Evolutionary conservation across 1,284 basidiomycete species (phyloP).

Genomic region (Cystobasidium pallidum): DNA sequence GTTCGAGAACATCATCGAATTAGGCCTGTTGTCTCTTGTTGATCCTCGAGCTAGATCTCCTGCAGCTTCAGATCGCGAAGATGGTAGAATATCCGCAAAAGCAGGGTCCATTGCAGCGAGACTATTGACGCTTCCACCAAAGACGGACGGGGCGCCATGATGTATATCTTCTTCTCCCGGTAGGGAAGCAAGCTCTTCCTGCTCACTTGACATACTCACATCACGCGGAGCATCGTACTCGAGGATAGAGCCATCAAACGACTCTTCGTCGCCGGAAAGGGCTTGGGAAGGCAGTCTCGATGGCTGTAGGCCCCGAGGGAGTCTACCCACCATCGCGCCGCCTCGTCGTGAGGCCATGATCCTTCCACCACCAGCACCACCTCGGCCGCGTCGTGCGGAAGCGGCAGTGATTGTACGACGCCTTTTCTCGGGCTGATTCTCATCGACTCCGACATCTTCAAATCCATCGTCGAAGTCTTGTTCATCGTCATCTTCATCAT

Average conservation of each 20-base stretch:
- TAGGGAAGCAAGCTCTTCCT: conserved; percentile 41
- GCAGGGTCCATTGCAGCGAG: conserved; percentile 81
- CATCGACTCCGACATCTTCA: conserved; percentile 43
- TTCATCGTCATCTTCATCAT: conserved; percentile 45
- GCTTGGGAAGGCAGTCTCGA: conserved; percentile 38
- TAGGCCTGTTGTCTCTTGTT: conserved; percentile 37
- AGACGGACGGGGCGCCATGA: conserved; percentile 1
- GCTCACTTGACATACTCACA: conserved; percentile 31
- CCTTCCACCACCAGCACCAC: too few species aligned
- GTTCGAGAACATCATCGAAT: conserved; percentile 36
- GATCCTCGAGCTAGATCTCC: conserved; percentile 36
- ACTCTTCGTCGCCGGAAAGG: conserved; percentile 9
- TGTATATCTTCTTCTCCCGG: conserved; percentile 20
- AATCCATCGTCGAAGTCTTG: conserved; percentile 42
- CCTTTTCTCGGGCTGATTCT: conserved; percentile 42
- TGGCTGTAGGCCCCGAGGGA: conserved; percentile 42
- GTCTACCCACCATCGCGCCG: conserved; percentile 30
- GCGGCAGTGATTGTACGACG: conserved; percentile 38
- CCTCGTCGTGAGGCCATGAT: conserved; percentile 33
- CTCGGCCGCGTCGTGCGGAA: conserved; percentile 33
- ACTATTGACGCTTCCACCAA: conserved; percentile 57
- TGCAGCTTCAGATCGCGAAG: conserved; percentile 20
- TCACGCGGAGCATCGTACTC: conserved; percentile 45
- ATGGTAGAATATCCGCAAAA: conserved; percentile 70
- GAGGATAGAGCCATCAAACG: conserved; percentile 46